phyloP scores from a whole-genome alignment of 2,329 filamentous ascomycete genomes.

The Pseudogymnoascus sp. region DNA sequence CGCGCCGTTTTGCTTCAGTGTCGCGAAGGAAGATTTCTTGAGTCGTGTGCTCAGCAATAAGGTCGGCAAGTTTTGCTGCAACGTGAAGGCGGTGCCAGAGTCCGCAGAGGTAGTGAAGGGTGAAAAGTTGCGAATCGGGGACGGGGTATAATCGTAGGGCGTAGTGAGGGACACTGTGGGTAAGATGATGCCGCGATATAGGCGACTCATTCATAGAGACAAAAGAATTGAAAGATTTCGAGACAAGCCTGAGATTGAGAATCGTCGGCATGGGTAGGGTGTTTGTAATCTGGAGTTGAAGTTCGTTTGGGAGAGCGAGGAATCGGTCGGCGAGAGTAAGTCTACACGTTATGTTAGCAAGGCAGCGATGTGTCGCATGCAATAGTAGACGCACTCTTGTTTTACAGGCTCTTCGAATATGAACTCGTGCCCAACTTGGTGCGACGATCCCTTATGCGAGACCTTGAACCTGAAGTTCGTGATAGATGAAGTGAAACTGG shows the following conservation, averaged over 20 bases:
- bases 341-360: conserved; percentile 12
- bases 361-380: neutral
- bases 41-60: conserved; percentile 57
- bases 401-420: conserved; percentile 19
- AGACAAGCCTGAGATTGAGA: conserved; percentile 49
- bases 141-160: conserved; percentile 51
- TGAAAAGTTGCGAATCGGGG: conserved; percentile 39
- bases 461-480: conserved; percentile 27
- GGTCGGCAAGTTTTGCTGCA: conserved; percentile 50
- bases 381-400: conserved; percentile 18
- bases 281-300: conserved; percentile 55
- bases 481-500: conserved; percentile 26
- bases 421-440: conserved; percentile 22
- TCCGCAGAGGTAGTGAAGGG: conserved; percentile 53
- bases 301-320: conserved; percentile 48
- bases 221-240: conserved; percentile 50
- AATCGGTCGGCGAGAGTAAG: conserved; percentile 50
- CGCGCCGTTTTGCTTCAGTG: conserved; percentile 44
- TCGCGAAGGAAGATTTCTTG: conserved; percentile 56
- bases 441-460: neutral
- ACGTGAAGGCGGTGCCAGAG: conserved; percentile 60
- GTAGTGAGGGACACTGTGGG: conserved; percentile 52
- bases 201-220: conserved; percentile 52
- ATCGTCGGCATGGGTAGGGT: conserved; percentile 52
- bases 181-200: conserved; percentile 53